Percentiles rank a stretch among this genome's conserved stretches.
Conservation (phyloP, 23 red algal genomes). For the Gracilaria gracilis region DNA sequence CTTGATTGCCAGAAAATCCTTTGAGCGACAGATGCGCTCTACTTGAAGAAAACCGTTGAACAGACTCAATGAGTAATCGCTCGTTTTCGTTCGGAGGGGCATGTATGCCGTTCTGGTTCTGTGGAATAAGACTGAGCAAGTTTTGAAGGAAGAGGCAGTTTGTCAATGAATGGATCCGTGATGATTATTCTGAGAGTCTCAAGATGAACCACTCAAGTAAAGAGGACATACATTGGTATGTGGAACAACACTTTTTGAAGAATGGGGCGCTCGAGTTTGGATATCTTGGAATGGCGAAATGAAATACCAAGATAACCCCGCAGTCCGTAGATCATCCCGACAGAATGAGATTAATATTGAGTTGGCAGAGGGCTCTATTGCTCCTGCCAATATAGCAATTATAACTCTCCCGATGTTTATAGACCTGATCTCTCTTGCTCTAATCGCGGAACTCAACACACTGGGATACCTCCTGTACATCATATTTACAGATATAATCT, state of each 20-base stretch:
- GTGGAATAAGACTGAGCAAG: conserved; percentile 10
- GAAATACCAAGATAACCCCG: not conserved
- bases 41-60: conserved; percentile 10
- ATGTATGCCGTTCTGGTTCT: not conserved
- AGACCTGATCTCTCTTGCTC: conserved; percentile 23
- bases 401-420: conserved; percentile 34
- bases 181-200: not conserved
- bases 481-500: conserved; percentile 34
- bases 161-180: not conserved
- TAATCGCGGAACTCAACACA: conserved; percentile 21
- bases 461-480: conserved; percentile 7
- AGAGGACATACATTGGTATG: not conserved
- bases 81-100: not conserved
- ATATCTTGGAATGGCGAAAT: conserved; percentile 14
- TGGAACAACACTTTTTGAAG: not conserved
- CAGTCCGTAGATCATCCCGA: not conserved
- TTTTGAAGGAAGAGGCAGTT: conserved; percentile 15
- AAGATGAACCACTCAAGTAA: not conserved
- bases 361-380: conserved; percentile 16
- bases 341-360: conserved; percentile 22
- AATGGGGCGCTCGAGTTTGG: conserved; percentile 1
- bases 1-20: conserved; percentile 23
- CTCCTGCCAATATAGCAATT: conserved; percentile 31
- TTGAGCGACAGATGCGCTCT: conserved; percentile 19
- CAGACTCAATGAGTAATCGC: conserved; percentile 1